A percentile compares a stretch with the other conserved stretches of the same genome.
Evolutionary conservation across 2,329 filamentous ascomycete species (phyloP).

Genomic region (Hymenoscyphus fructigenus): DNA sequence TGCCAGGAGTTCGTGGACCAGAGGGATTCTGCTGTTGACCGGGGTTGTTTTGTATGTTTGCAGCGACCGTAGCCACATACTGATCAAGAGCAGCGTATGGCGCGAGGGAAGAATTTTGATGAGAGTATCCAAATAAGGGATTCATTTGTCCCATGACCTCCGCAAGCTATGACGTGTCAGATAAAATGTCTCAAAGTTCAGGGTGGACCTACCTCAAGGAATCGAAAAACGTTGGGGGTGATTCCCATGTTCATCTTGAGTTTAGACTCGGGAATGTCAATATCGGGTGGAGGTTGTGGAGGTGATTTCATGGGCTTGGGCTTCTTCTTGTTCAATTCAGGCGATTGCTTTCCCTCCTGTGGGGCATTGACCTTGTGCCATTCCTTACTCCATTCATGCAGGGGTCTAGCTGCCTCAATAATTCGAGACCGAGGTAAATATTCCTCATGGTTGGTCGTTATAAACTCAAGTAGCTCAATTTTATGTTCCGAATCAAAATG

Average conservation of each 20-base stretch:
- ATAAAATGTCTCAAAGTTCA: slow-evolving; percentile 2
- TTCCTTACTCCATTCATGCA: slow-evolving; percentile 65
- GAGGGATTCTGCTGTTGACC: slow-evolving; percentile 27
- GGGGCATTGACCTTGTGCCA: slow-evolving; percentile 59
- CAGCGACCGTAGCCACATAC: slow-evolving; percentile 53
- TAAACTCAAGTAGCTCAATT: slow-evolving; percentile 83
- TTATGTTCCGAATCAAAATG: slow-evolving; percentile 77
- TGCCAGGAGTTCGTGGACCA: slow-evolving; percentile 34
- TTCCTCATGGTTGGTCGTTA: slow-evolving; percentile 75
- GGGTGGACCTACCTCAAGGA: slow-evolving; percentile 54
- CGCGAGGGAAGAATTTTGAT: slow-evolving; percentile 52
- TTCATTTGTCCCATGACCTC: slow-evolving; percentile 68
- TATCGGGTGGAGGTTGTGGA: slow-evolving; percentile 56
- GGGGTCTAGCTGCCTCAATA: slow-evolving; percentile 59
- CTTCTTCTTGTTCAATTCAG: slow-evolving; percentile 70
- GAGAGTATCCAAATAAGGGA: slow-evolving; percentile 59
- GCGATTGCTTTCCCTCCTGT: slow-evolving; percentile 56
- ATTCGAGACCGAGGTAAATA: slow-evolving; percentile 71
- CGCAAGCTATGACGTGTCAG: slow-evolving; percentile 50
- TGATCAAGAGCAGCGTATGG: slow-evolving; percentile 61
- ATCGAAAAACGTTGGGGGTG: slow-evolving; percentile 60
- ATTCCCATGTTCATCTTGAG: slow-evolving; percentile 58
- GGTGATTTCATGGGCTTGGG: slow-evolving; percentile 59
- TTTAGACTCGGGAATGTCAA: slow-evolving; percentile 58
- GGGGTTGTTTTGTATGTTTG: slow-evolving; percentile 25